These are phyloP conservation scores for Lathyrus oleraceus DNA, from an alignment of 306 rosid genomes.

Conservation along the genomic window DNA sequence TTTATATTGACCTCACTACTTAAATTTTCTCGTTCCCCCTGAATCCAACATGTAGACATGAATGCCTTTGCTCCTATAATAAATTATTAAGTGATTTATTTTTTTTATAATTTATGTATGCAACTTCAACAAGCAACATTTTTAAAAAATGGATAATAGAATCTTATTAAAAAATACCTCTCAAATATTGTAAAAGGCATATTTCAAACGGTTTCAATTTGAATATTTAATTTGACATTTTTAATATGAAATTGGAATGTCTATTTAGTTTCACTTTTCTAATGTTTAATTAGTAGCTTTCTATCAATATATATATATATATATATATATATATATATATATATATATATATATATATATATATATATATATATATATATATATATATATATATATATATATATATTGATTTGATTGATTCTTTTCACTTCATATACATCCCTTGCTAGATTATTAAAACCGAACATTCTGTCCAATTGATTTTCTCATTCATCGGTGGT, in stretches of 20 bases:
- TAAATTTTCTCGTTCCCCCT: too few relatives aligned
- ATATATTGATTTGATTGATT: background rate
- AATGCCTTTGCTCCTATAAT: too few relatives aligned
- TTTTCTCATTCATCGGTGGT: background rate
- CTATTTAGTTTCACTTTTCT: background rate
- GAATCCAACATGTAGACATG: too few relatives aligned
- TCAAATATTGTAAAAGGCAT: constrained; percentile 6
- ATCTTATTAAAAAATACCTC: background rate
- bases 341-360: background rate
- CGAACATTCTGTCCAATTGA: background rate
- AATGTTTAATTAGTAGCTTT: background rate
- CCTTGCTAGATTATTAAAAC: background rate
- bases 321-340: background rate
- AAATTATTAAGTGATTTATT: background rate
- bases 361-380: background rate
- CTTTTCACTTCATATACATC: background rate
- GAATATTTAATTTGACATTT: background rate
- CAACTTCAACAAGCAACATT: background rate
- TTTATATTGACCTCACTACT: too few relatives aligned
- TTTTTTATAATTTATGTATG: background rate
- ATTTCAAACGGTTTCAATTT: background rate
- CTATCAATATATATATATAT: background rate
- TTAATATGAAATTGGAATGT: background rate
- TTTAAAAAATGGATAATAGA: background rate
- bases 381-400: background rate